Conservation (phyloP, 805 yeast species). For the Helenozyma rhizophorensis region DNA sequence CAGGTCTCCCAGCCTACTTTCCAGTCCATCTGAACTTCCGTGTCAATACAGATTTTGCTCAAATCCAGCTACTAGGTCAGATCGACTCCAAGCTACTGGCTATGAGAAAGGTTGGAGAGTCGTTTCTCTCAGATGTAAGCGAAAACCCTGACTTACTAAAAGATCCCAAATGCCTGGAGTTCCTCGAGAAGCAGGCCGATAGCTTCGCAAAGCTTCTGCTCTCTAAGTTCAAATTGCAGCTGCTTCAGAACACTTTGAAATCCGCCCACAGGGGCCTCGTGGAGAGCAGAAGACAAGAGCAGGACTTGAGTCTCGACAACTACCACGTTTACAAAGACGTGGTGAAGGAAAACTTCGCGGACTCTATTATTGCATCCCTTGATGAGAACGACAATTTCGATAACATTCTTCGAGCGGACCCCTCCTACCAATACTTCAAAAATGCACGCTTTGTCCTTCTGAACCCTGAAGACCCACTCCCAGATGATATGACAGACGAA, state of each 20-base stretch:
- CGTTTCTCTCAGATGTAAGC: slow-evolving; percentile 7
- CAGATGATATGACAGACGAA: slow-evolving; percentile 50
- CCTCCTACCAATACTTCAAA: slow-evolving; percentile 26
- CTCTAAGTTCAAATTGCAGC: slow-evolving; percentile 9
- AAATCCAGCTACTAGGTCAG: slow-evolving; percentile 5
- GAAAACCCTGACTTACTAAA: slow-evolving; percentile 8
- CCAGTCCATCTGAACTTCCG: slow-evolving; percentile 13
- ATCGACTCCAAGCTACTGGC: slow-evolving; percentile 10
- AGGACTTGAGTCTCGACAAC: slow-evolving; percentile 10
- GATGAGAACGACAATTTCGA: slow-evolving; percentile 1
- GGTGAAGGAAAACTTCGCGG: slow-evolving; percentile 11
- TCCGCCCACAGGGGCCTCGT: slow-evolving; percentile 7
- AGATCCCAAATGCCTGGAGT: slow-evolving; percentile 3
- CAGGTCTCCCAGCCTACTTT: slow-evolving; percentile 11
- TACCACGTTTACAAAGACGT: slow-evolving; percentile 4
- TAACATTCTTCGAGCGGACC: slow-evolving; percentile 6
- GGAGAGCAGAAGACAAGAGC: slow-evolving; percentile 9
- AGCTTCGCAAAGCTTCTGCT: slow-evolving; percentile 7
- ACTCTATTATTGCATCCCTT: slow-evolving; percentile 5
- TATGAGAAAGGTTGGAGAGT: slow-evolving; percentile 6
- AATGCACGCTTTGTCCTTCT: slow-evolving; percentile 46
- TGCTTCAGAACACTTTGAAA: slow-evolving; percentile 8
- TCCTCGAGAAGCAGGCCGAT: slow-evolving; percentile 7
- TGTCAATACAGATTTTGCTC: slow-evolving; percentile 11
- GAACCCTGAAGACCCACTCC: slow-evolving; percentile 62